Base-by-base conservation (phyloP, 805 yeast genomes). In the Starmera caribaea region DNA sequence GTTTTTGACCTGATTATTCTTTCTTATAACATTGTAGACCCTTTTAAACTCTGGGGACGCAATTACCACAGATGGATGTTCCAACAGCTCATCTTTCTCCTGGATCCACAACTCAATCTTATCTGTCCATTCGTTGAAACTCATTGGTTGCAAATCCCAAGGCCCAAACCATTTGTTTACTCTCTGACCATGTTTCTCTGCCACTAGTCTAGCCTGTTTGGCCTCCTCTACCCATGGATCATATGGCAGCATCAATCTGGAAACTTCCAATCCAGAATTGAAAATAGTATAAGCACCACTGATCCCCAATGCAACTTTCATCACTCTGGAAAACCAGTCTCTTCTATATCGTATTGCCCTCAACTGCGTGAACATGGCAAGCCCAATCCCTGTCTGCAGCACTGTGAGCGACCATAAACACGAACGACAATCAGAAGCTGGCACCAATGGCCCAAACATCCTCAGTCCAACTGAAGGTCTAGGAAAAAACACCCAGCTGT, bases 181-280 rank as follows among this genome's bases (percentile, higher is more conserved):
- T 29, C 59, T 61, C 40, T 65, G 63, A 6, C 82, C 81, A 29
- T 62, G 57, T 2, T 58, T 54, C 15, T 57, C 32, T 0, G 71
- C 71, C 41, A 67, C 54, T 15, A 59, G 60, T 31, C 86, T 69
- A 29, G 76, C 80, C 14, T 53, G 50, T 35, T 57, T 65, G 3
- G 87, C 84, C 50, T 81, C 87, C 28, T 76, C 85, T 21, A 59
- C 66, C 89, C 89, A 81, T 9, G 89, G 89, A 51, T 81, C 89
- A 43, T 63, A 65, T 33, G 66, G 66, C 12, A 66, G 38, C 37
- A 66, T 49, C 32, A 79, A 47, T 39, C 89, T 62, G 13, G 74
- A 63, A 7, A 68, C 47, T 49, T 81, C 90, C 30, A 80, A 52
- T 3, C 77, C 71, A 3, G 82, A 65, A 39, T 72, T 70, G 44